These are phyloP conservation scores for Thelephora ganbajun DNA, from an alignment of 768 basidiomycete genomes.

Conservation along the genomic window DNA sequence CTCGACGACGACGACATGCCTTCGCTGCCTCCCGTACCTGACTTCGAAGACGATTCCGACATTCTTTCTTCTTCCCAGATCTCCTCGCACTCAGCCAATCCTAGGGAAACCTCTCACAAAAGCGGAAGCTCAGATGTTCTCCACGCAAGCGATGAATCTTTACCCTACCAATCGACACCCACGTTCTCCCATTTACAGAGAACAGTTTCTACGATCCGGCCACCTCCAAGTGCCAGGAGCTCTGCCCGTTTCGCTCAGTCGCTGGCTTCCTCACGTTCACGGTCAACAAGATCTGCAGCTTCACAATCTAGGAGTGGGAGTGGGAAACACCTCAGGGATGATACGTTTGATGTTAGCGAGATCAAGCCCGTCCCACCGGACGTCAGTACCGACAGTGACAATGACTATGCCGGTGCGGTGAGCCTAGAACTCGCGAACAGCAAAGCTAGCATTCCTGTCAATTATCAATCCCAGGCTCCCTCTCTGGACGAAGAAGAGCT, in stretches of 20 bases:
- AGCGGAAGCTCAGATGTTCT: slow-evolving; percentile 23
- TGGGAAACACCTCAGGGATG: slow-evolving; percentile 2
- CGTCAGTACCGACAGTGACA: slow-evolving; percentile 1
- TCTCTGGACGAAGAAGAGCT: slow-evolving; percentile 11
- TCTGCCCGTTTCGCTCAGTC: slow-evolving; percentile 38
- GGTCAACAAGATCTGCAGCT: slow-evolving; percentile 21
- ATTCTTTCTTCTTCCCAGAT: slow-evolving; percentile 24
- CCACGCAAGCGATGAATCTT: slow-evolving; percentile 21
- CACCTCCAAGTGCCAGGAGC: slow-evolving; percentile 38
- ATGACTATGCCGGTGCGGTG: slow-evolving; percentile 11
- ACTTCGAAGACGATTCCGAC: slow-evolving; percentile 45
- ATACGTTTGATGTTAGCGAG: slow-evolving; percentile 21
- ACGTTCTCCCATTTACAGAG: slow-evolving; percentile 33
- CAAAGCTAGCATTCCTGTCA: slow-evolving; percentile 12
- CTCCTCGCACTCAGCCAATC: slow-evolving; percentile 4
- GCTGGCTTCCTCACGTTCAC: slow-evolving; percentile 27
- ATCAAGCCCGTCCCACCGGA: slow-evolving; percentile 14
- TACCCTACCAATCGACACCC: slow-evolving; percentile 59
- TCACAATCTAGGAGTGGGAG: slow-evolving; percentile 5
- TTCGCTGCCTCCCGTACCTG: slow-evolving; percentile 66
- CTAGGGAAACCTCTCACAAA: slow-evolving; percentile 1
- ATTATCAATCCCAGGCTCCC: slow-evolving; percentile 9
- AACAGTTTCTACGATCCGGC: slow-evolving; percentile 33
- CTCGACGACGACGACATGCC: slow-evolving; percentile 68
- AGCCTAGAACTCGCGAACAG: slow-evolving; percentile 11